Conservation (phyloP, 768 basidiomycete genomes). For the Mycena metata region DNA sequence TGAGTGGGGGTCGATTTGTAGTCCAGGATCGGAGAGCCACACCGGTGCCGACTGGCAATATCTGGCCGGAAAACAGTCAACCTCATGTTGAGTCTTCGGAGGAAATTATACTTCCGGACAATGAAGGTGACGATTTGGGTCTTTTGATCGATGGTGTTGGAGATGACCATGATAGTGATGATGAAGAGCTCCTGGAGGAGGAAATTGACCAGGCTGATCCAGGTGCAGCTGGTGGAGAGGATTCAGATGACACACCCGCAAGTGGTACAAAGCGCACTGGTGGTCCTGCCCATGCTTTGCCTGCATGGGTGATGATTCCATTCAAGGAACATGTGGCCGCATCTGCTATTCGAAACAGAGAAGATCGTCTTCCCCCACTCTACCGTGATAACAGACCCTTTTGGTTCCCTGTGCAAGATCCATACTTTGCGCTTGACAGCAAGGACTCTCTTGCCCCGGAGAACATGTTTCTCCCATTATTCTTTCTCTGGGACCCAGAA, state of each 20-base stretch:
- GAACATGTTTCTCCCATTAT: constrained; percentile 3
- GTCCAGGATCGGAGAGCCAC: too few species aligned
- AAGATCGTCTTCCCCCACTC: constrained; percentile 6
- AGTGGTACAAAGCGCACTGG: too few species aligned
- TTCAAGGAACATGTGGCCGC: too few species aligned
- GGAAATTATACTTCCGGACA: too few species aligned
- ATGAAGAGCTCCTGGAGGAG: constrained; percentile 8
- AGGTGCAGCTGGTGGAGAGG: too few species aligned
- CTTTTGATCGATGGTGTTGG: constrained; percentile 13
- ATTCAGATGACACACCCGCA: too few species aligned
- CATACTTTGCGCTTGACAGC: constrained; percentile 3
- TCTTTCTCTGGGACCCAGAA: constrained; percentile 18
- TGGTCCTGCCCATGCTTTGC: too few species aligned
- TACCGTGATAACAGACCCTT: constrained; percentile 1
- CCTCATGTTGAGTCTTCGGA: too few species aligned
- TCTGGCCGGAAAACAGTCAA: neutral
- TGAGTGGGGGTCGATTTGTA: too few species aligned
- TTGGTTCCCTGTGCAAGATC: constrained; percentile 19
- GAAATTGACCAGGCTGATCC: too few species aligned
- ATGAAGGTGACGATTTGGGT: neutral
- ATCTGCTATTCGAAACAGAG: neutral
- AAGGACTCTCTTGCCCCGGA: neutral
- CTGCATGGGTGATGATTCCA: too few species aligned
- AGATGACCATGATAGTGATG: constrained; percentile 9
- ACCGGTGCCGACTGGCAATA: too few species aligned